Percentiles rank a stretch among this genome's conserved stretches.
phyloP scores from a whole-genome alignment of 805 yeast genomes.

The Maudiozyma turicensis region DNA sequence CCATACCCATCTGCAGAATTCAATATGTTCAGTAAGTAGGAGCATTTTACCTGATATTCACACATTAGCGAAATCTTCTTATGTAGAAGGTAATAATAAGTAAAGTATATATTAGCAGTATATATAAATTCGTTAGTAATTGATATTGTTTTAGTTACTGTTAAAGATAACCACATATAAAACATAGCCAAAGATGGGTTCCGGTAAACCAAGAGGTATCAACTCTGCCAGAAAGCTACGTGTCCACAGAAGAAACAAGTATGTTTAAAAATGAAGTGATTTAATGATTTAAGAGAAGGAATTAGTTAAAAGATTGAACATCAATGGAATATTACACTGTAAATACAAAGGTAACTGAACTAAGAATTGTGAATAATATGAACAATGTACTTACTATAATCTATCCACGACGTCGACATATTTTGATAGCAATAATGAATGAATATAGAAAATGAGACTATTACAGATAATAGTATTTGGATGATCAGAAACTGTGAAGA shows the following conservation, averaged over 20 bases:
- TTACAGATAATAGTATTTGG: too few relatives aligned
- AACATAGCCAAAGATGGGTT: slow-evolving; percentile 69
- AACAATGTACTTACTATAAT: background rate
- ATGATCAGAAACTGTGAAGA: too few relatives aligned
- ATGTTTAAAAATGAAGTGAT: slow-evolving; percentile 25
- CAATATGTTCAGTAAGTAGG: too few relatives aligned
- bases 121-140: too few relatives aligned
- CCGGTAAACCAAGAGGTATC: slow-evolving; percentile 99
- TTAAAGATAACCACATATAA: background rate
- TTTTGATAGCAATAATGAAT: too few relatives aligned
- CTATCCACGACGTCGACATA: too few relatives aligned
- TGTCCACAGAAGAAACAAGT: slow-evolving; percentile 98
- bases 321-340: background rate
- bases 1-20: too few relatives aligned
- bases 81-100: too few relatives aligned
- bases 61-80: too few relatives aligned
- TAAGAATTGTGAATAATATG: background rate
- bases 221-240: slow-evolving; percentile 99
- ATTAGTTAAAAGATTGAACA: background rate
- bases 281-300: background rate
- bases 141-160: background rate
- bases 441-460: too few relatives aligned
- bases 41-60: too few relatives aligned
- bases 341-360: background rate
- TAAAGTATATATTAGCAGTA: too few relatives aligned